These are phyloP conservation scores for Beauveria rudraprayagi DNA, from an alignment of 2,329 filamentous ascomycete species.

Conservation along the genomic window DNA sequence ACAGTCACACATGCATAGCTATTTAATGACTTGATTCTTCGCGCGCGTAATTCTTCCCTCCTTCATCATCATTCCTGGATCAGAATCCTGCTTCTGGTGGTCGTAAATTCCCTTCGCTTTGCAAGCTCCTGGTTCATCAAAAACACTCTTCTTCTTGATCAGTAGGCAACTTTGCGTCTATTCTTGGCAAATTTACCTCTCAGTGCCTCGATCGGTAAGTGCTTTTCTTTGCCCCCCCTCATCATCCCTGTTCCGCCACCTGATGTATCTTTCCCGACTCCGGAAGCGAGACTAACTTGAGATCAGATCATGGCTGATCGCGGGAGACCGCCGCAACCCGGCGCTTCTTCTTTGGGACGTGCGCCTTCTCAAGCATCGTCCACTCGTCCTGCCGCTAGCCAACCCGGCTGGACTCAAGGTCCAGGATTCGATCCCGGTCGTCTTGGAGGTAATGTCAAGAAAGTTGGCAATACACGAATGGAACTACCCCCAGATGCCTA, in stretches of 20 bases:
- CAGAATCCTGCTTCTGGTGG: background rate
- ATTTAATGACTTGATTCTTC: background rate
- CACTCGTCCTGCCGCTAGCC: conserved; percentile 14
- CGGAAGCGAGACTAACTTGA: background rate
- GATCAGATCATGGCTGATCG: conserved; percentile 23
- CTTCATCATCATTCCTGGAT: background rate
- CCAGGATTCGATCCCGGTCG: conserved; percentile 39
- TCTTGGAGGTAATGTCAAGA: conserved; percentile 20
- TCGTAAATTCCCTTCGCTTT: background rate
- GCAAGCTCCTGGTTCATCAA: too few relatives aligned
- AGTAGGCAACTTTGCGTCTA: too few relatives aligned
- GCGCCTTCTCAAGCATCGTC: conserved; percentile 5
- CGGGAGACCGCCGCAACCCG: conserved; percentile 19
- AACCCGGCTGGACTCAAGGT: conserved; percentile 19
- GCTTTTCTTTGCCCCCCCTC: too few relatives aligned
- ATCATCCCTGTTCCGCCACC: background rate
- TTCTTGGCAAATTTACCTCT: too few relatives aligned
- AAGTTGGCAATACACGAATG: conserved; percentile 37
- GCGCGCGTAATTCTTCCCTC: background rate
- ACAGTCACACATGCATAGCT: background rate
- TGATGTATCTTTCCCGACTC: background rate
- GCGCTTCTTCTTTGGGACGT: background rate
- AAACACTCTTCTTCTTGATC: too few relatives aligned
- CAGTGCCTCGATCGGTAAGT: too few relatives aligned
- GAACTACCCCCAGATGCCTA: conserved; percentile 54